Base-by-base conservation (phyloP, 768 basidiomycete species). In the Boletus rubropictus region DNA sequence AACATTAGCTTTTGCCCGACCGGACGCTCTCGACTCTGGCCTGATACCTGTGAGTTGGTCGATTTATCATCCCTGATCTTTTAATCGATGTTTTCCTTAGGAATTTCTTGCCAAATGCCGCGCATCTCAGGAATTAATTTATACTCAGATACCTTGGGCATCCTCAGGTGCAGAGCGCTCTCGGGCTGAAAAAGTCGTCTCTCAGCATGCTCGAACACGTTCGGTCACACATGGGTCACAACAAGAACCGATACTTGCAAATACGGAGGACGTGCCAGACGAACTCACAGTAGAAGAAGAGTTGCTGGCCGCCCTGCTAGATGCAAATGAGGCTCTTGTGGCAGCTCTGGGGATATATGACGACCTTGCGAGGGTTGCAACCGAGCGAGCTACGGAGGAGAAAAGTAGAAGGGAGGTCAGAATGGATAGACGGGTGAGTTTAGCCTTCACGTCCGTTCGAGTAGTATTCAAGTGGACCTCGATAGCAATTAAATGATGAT, bases 141-240 rank as follows among this genome's bases (percentile, higher is more conserved):
- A 74, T 53, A 82, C 85, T 10, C 92, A 94, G 66, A 92, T 96
- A 56, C 82, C 86, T 7, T 95, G 93, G 92, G 93, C 93, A 4
- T 78, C 82, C 18, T 82, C 89, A 1, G 79, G 83, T 12, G 91
- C 91, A 1, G 84, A 86, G 55, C 79, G 79, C 38, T 85, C 86
- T 7, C 74, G 86, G 28, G 56, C 59, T 11, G 64, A 53, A 52
- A 60, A 10, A 63, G 59, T 17, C 56, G 51, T 11, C n/a, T 12
- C 28, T 29, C 50, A 39, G 15, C 47, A 48, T 17, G 45, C 45
- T 21, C 52, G 41, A 40, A 39, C 55, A 52, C 35, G 60, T 62
- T 48, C 52, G n/a, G 32, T 48, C 34, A 45, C 40, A 0, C 55
- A 63, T 31, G 63, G 42, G 7, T 53, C 54, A 7, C 59, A 58